Conservation (phyloP, 768 basidiomycete species). For the Russula virescens region DNA sequence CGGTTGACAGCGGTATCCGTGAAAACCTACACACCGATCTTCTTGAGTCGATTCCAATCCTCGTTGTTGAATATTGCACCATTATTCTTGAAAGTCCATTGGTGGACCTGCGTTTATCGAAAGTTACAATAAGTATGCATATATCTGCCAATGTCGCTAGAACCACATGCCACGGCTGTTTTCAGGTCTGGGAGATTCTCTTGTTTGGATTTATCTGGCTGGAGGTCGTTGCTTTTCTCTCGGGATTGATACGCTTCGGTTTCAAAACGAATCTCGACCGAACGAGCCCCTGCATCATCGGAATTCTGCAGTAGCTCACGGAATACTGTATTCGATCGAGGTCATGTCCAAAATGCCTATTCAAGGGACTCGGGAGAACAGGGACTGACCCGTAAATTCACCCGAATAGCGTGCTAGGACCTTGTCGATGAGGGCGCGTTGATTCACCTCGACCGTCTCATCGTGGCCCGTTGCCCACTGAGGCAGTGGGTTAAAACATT, state of each 20-base stretch:
- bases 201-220: neutral
- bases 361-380: neutral
- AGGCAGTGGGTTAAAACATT: neutral
- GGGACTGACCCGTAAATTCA: conserved; percentile 70
- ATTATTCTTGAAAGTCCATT: conserved; percentile 87
- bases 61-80: conserved; percentile 76
- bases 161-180: conserved; percentile 45
- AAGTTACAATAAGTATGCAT: neutral
- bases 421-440: conserved; percentile 94
- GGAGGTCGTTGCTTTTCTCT: conserved; percentile 25
- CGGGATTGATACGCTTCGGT: conserved; percentile 46
- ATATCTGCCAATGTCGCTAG: neutral
- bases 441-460: conserved; percentile 87
- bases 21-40: conserved; percentile 53
- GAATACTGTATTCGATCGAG: conserved; percentile 39
- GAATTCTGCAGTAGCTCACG: conserved; percentile 94
- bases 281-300: conserved; percentile 77
- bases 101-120: conserved; percentile 47
- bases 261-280: conserved; percentile 76
- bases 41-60: conserved; percentile 87
- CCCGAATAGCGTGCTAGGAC: conserved; percentile 94
- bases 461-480: conserved; percentile 61
- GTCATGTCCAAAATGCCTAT: neutral
- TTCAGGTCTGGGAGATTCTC: conserved; percentile 56
- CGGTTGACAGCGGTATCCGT: neutral